These are phyloP conservation scores for Dimargaris xerosporica DNA, from an alignment of 192 early-diverging fungal genomes.

Conservation along the genomic window DNA sequence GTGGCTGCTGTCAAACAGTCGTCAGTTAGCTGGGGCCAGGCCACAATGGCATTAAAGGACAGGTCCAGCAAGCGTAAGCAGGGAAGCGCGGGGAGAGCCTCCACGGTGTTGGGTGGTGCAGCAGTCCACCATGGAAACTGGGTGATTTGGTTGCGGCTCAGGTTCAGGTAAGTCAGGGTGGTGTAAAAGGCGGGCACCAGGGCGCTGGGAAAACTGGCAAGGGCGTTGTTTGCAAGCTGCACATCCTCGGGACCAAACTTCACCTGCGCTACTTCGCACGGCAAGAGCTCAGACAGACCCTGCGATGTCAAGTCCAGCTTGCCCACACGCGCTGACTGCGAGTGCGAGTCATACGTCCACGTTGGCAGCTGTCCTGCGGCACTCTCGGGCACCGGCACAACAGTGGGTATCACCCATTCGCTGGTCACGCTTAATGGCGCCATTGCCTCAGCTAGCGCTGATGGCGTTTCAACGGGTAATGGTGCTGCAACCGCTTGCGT, in stretches of 20 bases:
- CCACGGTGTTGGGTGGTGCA: background rate
- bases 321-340: background rate
- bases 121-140: constrained; percentile 23
- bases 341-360: no score
- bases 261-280: background rate
- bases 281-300: background rate
- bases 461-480: no score
- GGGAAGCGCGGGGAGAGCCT: constrained; percentile 15
- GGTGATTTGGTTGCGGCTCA: constrained; percentile 34
- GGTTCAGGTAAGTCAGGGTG: constrained; percentile 28
- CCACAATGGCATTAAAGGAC: constrained; percentile 27
- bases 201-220: background rate
- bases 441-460: no score
- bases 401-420: no score
- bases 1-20: background rate
- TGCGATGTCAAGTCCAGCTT: background rate
- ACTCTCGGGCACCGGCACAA: no score
- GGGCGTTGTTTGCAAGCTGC: background rate
- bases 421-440: no score
- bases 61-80: constrained; percentile 24
- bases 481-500: no score
- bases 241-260: background rate
- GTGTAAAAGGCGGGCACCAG: constrained; percentile 12
- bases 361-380: no score
- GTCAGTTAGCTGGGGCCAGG: background rate